Evolutionary conservation across 2,329 filamentous ascomycete species (phyloP).

Genomic region (Epicoccum sorghinum): DNA sequence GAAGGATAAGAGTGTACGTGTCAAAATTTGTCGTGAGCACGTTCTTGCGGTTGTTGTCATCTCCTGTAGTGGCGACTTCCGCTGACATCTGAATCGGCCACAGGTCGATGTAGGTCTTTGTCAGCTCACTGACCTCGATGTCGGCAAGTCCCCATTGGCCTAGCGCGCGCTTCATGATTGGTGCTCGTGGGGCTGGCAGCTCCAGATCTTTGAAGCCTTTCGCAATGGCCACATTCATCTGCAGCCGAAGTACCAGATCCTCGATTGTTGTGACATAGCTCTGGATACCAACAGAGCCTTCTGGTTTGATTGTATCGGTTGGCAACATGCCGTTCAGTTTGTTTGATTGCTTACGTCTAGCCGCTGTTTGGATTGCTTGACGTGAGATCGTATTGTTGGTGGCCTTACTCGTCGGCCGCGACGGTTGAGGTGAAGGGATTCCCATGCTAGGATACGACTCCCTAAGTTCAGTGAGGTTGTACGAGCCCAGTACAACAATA

Average conservation of each 20-base stretch:
- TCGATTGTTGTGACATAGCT: constrained; percentile 84
- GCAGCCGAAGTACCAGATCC: constrained; percentile 76
- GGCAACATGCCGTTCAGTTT: constrained; percentile 66
- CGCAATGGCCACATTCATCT: constrained; percentile 83
- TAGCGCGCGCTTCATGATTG: constrained; percentile 33
- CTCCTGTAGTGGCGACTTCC: constrained; percentile 67
- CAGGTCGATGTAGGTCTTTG: constrained; percentile 81
- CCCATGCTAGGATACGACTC: constrained; percentile 63
- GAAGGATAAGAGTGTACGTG: constrained; percentile 85
- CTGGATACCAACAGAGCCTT: constrained; percentile 70
- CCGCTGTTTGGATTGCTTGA: constrained; percentile 43
- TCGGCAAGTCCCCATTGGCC: constrained; percentile 31
- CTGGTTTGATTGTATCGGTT: constrained; percentile 71
- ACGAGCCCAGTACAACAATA: constrained; percentile 80
- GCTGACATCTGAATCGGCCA: constrained; percentile 96
- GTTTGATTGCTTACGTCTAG: constrained; percentile 53
- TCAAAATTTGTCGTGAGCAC: constrained; percentile 89
- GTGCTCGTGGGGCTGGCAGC: constrained; percentile 59
- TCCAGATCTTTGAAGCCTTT: constrained; percentile 81
- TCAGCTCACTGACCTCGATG: constrained; percentile 60
- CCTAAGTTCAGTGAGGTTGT: constrained; percentile 78
- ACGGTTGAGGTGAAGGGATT: constrained; percentile 57
- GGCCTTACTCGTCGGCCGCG: constrained; percentile 39
- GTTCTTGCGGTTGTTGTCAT: constrained; percentile 57
- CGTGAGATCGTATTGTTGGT: constrained; percentile 33